Base-by-base conservation (phyloP, 148 eudicot species). In the Suaeda aralocaspica region DNA sequence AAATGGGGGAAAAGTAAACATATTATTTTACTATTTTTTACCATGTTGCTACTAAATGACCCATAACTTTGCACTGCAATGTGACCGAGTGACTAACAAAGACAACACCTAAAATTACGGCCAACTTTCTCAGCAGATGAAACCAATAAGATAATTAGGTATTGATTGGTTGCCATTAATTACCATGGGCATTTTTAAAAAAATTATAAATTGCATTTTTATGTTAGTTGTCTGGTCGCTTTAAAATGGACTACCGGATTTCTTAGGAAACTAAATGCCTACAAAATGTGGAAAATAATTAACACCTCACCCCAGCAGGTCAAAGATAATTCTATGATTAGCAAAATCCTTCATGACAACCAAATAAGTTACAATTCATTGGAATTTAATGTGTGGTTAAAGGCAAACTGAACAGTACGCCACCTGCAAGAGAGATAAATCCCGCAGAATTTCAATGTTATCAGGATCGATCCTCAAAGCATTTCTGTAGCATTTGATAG, bases 391-490 rank as follows among this genome's bases (percentile, higher is more conserved):
- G n/a, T n/a, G n/a, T 36, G 8, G 41, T 36, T 36, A 36, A 52
- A 34, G 55, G 46, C 51, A 50, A 59, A 57, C 25, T 44, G 14
- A 61, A 53, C 11, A 68, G 59, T 60, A 70, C 16, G 26, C 66
- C 57, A 91, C 99, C 94, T 95, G 97, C 79, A 95, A 75, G 61
- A 95, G 99, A 39, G 99, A 95, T 63, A 95, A 77, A 76, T 95
- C 99, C 49, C 97, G 82, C 75, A 95, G 75, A 72, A 95, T 95
- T 80, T 95, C 99, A 75, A 95, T 91, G 79, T 95, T 95, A 74
- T 95, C 99, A 42, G 99, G 92, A 80, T 95, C 97, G 66, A 95
- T 95, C 79, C 80, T 89, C 76, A 91, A 80, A 49, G 99, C 97
- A 89, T 95, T 95, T 67, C 99, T 83, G 68, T 91, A 95, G 78